phyloP scores from a whole-genome alignment of 2,329 filamentous ascomycete genomes.

The Teratosphaeria epicoccoides region DNA sequence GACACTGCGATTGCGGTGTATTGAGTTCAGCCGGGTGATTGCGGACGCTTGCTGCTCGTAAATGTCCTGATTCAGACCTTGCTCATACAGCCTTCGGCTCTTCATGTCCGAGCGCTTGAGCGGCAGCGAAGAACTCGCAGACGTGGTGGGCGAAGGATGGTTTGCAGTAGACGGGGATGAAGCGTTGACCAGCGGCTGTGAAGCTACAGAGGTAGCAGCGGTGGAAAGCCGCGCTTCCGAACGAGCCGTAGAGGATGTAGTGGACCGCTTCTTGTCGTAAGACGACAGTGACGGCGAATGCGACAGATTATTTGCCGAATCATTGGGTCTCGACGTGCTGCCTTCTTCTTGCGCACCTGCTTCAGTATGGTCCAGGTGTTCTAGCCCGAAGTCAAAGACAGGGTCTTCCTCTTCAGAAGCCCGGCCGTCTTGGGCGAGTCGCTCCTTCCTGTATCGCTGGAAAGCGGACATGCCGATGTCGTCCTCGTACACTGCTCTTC shows the following conservation, averaged over 20 bases:
- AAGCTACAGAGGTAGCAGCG: constrained; percentile 78
- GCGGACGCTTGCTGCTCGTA: constrained; percentile 71
- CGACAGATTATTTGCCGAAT: constrained; percentile 29
- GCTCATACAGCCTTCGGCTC: constrained; percentile 69
- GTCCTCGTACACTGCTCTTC: constrained; percentile 68
- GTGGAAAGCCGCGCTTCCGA: constrained; percentile 67
- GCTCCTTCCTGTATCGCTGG: constrained; percentile 54
- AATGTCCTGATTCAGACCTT: constrained; percentile 65
- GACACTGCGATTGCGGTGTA: constrained; percentile 53
- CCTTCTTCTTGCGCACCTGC: constrained; percentile 30
- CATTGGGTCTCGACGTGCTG: constrained; percentile 34
- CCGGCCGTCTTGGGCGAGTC: constrained; percentile 39
- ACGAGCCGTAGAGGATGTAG: constrained; percentile 66
- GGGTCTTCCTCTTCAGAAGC: constrained; percentile 18
- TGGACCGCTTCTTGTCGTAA: constrained; percentile 69
- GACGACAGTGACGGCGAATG: constrained; percentile 48
- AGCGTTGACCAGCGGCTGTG: constrained; percentile 43
- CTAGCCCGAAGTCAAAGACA: constrained; percentile 24
- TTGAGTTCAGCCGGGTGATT: constrained; percentile 66
- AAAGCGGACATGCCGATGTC: constrained; percentile 78
- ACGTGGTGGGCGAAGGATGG: constrained; percentile 49
- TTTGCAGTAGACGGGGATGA: constrained; percentile 26
- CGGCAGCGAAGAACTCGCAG: constrained; percentile 24
- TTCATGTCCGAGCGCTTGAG: constrained; percentile 59
- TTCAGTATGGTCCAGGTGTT: constrained; percentile 24